Percentiles rank a stretch among this genome's conserved stretches.
phyloP scores from a whole-genome alignment of 2,329 filamentous ascomycete genomes.

The Thelonectria olida region DNA sequence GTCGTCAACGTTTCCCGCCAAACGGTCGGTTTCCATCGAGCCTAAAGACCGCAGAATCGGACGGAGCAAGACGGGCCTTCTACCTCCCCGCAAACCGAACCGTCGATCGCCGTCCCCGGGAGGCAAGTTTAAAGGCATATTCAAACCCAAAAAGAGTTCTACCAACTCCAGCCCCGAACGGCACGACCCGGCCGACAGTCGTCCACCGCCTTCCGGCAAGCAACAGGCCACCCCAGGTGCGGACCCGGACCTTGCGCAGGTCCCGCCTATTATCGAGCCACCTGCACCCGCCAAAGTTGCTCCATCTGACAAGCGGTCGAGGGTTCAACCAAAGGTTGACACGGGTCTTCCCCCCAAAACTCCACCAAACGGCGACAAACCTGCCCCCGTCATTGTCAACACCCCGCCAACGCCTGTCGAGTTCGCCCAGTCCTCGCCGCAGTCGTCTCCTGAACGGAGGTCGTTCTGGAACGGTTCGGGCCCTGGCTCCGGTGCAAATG shows the following conservation, averaged over 20 bases:
- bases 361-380: slow-evolving; percentile 55
- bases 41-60: slow-evolving; percentile 37
- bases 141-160: slow-evolving; percentile 52
- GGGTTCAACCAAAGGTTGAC: slow-evolving; percentile 42
- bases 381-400: slow-evolving; percentile 68
- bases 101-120: slow-evolving; percentile 75
- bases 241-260: slow-evolving; percentile 31
- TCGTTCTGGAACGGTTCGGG: slow-evolving; percentile 39
- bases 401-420: slow-evolving; percentile 73
- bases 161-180: slow-evolving; percentile 36
- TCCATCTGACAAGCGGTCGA: slow-evolving; percentile 40
- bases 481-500: slow-evolving; percentile 52
- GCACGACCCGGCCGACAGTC: slow-evolving; percentile 27
- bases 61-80: slow-evolving; percentile 39
- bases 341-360: slow-evolving; percentile 53
- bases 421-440: slow-evolving; percentile 31
- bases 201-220: slow-evolving; percentile 27
- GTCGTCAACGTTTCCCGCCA: slow-evolving; percentile 36
- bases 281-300: slow-evolving; percentile 43
- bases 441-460: slow-evolving; percentile 42
- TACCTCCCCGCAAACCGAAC: slow-evolving; percentile 48
- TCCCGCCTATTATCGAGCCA: slow-evolving; percentile 40
- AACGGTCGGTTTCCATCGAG: slow-evolving; percentile 38
- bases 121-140: slow-evolving; percentile 74
- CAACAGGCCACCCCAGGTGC: slow-evolving; percentile 32